Evolutionary conservation across 352 stramenopile species (phyloP), one percentile per base, ranked within the genome.

Genomic region (Hyaloperonospora brassicae): DNA sequence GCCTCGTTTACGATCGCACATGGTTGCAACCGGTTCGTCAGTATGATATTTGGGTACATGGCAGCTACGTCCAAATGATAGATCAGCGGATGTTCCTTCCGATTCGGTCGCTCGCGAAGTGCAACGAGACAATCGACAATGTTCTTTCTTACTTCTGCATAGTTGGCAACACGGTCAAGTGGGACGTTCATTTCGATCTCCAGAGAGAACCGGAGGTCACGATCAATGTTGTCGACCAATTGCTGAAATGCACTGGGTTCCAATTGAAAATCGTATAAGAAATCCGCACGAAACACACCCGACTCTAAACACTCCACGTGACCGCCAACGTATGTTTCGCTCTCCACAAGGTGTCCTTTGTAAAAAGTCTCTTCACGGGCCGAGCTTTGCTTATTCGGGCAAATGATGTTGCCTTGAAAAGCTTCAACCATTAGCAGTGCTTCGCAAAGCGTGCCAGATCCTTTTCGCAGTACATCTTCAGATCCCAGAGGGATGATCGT

Each of bases 1-100:
- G 89, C 86, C 61, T 97, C 88, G 56, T 97, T 87, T 13, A 98
- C 95, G 57, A 99, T 98, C 10, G 96, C 91, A 49, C 87, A 97
- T 14, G 97, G 96, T 73, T 99, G 96, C 38, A 99, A 72, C 1
- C 97, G 92, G 64, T 99, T 99, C 6, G 96, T 98, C 9, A 99
- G 65, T 70, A 99, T 99, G 59, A 99, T 99, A 62, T 99, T 99
- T 7, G 97, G 97, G 67, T 99, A 99, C 97, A 99, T 99, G 24
- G 97, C 97, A 23, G 90, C 96, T 2, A 99, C 97, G 71, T 99
- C 97, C 61, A 99, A 88, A 62, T 99, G 97, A 63, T 99, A 99
- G 50, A 99, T 98, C 21, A 97, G 82, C 0, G 97, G 97, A 41
- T 83, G 93, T 73, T 92, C 89, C 53, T 73, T 82, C 5, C 92